Conservation (phyloP, 1,139 yeast genomes). For the Pichia norvegensis region DNA sequence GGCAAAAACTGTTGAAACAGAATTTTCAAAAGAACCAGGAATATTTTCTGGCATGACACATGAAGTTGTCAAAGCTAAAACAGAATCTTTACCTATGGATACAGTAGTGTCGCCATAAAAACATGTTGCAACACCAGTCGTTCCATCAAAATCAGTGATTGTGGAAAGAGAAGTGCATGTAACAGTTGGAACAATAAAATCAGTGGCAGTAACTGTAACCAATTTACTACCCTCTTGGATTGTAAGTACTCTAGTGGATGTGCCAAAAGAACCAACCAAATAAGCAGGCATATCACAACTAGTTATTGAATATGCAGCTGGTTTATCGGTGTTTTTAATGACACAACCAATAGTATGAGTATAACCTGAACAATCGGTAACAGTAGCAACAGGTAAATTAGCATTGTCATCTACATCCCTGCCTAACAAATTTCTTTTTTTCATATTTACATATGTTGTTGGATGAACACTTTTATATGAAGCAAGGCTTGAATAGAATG, state of each 20-base stretch:
- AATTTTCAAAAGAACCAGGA: not conserved
- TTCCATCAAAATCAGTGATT: not conserved
- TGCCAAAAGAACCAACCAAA: not conserved
- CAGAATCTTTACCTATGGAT: not conserved
- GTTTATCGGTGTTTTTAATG: not conserved
- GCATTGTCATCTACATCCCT: not conserved
- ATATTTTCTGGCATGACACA: not conserved
- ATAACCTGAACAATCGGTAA: not conserved
- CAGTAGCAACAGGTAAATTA: not conserved
- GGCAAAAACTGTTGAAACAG: not conserved
- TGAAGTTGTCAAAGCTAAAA: not conserved
- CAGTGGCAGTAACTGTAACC: not conserved
- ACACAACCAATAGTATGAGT: not conserved
- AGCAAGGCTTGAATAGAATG: too few species aligned
- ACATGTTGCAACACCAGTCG: not conserved
- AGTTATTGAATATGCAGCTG: not conserved
- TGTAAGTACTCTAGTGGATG: not conserved
- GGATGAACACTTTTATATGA: too few species aligned
- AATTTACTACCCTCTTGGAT: not conserved
- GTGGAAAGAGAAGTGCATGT: not conserved
- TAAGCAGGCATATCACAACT: not conserved
- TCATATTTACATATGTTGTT: not conserved
- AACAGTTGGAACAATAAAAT: not conserved
- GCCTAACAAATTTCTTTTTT: not conserved
- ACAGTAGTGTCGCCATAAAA: not conserved